Evolutionary conservation across 2,329 filamentous ascomycete species (phyloP).

Genomic region (Aspergillus clavatus): DNA sequence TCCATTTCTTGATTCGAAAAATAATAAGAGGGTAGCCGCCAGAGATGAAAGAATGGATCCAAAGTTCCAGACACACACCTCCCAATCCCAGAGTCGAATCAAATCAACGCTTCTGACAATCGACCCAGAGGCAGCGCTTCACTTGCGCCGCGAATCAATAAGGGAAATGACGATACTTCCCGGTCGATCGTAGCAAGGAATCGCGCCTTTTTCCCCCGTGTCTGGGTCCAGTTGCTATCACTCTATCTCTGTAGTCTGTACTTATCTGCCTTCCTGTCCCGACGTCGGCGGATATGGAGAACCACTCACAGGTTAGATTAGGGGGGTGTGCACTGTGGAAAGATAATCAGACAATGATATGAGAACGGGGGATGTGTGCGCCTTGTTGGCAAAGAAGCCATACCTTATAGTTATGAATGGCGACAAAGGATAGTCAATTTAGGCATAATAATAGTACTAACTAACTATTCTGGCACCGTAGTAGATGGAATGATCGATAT

Average conservation of each 20-base stretch:
- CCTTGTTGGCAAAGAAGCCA: too few relatives aligned
- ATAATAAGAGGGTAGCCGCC: background rate
- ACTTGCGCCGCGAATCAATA: constrained; percentile 5
- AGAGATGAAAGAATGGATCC: background rate
- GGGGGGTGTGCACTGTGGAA: too few relatives aligned
- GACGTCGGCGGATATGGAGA: background rate
- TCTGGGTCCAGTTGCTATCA: constrained; percentile 5
- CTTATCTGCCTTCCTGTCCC: background rate
- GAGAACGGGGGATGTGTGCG: background rate
- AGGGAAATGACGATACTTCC: constrained; percentile 5
- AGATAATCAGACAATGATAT: background rate
- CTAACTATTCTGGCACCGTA: too few relatives aligned
- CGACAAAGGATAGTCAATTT: too few relatives aligned
- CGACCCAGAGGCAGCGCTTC: constrained; percentile 4
- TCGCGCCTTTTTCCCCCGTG: too few relatives aligned
- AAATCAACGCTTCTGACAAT: background rate
- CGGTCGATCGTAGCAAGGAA: constrained; percentile 12
- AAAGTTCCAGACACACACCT: background rate
- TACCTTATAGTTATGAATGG: too few relatives aligned
- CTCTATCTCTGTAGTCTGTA: background rate
- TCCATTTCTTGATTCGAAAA: background rate
- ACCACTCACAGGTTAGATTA: background rate
- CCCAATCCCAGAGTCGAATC: background rate
- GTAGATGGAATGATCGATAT: too few relatives aligned
- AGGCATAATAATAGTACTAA: too few relatives aligned